Base-by-base conservation (phyloP, 305 asterid species). In the Vinca major region DNA sequence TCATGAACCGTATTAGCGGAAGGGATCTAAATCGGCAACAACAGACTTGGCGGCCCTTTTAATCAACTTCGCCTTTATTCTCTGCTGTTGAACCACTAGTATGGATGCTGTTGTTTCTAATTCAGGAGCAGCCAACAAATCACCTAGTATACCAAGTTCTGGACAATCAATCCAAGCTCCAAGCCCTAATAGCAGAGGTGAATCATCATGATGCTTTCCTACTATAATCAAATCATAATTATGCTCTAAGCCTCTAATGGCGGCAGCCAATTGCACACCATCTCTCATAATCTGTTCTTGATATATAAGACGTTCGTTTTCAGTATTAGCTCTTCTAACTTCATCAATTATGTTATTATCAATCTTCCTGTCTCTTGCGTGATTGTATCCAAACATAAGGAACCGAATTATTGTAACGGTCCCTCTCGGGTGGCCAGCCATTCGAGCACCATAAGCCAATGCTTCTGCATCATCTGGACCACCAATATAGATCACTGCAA, bases 161-260 rank as follows among this genome's bases (percentile, higher is more conserved):
- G 90, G 91, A 79, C 95, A 87, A 77, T 87, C 97, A 50, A 89
- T 88, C 97, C 97, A 91, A 0, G 79, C 89, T 0, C 85, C 84
- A 0, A 91, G 84, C 41, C 93, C 95, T 82, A 63, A 72, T 5
- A 91, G 72, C 52, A 90, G 76, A 69, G 84, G 82, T 0, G 93
- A 87, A 0, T 78, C 85, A 36, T 80, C 83, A 33, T 91, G 97
- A 52, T 74, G 60, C 81, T 76, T 79, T 71, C 97, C 97, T 26
- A 83, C 90, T 3, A 91, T 63, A 69, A 91, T 67, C 51, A 91
- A 63, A 64, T 87, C 92, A 11, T 74, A 89, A 50, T 66, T 71
- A 47, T 77, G 78, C 50, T 83, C 89, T 0, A 89, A 56, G 0
- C 74, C 70, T 67, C 84, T 71, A 0, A 89, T 58, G 0, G 91